Evolutionary conservation across 2,329 filamentous ascomycete species (phyloP).

Genomic region (Pseudocercospora vitis): DNA sequence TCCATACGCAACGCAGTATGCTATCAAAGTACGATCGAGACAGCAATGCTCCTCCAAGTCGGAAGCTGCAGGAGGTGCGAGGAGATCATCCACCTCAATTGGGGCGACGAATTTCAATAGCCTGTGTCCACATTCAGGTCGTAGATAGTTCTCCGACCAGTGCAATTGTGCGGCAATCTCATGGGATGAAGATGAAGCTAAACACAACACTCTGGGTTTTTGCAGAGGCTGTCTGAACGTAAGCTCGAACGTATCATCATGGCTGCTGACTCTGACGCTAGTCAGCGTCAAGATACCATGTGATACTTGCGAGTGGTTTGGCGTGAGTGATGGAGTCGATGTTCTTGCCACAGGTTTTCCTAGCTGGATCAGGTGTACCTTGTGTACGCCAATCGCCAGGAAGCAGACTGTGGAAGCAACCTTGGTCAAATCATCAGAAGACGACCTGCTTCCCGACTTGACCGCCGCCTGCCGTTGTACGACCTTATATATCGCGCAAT

Average conservation of each 20-base stretch:
- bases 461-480: constrained; percentile 59
- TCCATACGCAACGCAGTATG: constrained; percentile 69
- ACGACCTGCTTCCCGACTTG: constrained; percentile 57
- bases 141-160: constrained; percentile 61
- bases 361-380: constrained; percentile 66
- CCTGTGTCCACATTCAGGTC: constrained; percentile 65
- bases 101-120: constrained; percentile 65
- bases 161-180: constrained; percentile 65
- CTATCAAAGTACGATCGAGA: constrained; percentile 66
- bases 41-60: constrained; percentile 60
- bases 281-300: constrained; percentile 65
- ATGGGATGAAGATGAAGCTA: constrained; percentile 64
- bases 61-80: constrained; percentile 49
- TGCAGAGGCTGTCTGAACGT: constrained; percentile 60
- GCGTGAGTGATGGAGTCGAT: constrained; percentile 54
- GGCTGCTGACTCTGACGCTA: constrained; percentile 58
- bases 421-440: constrained; percentile 67
- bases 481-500: constrained; percentile 68
- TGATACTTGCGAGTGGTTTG: constrained; percentile 54
- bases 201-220: constrained; percentile 55
- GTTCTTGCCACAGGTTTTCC: constrained; percentile 57
- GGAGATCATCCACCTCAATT: constrained; percentile 53
- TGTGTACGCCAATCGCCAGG: constrained; percentile 67
- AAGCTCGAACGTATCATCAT: constrained; percentile 66
- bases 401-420: constrained; percentile 65